These are phyloP conservation scores for Pseudogymnoascus pannorum DNA, from an alignment of 2,329 filamentous ascomycete species.

Conservation along the genomic window DNA sequence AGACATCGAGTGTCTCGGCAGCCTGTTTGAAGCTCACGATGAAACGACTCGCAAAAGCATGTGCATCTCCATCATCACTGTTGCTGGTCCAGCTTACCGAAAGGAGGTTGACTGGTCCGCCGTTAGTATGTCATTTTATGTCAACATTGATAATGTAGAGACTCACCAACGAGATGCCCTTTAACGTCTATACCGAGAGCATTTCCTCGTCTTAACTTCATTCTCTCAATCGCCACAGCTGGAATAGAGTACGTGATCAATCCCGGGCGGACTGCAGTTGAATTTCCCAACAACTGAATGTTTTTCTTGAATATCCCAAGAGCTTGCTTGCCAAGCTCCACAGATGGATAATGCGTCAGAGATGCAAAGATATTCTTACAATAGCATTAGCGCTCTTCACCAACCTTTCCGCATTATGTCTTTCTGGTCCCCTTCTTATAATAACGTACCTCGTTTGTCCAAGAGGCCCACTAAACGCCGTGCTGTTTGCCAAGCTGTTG, in stretches of 20 bases:
- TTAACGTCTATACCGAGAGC: constrained; percentile 18
- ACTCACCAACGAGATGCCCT: constrained; percentile 15
- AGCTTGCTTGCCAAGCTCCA: neutral
- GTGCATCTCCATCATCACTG: neutral
- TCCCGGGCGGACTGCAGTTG: constrained; percentile 13
- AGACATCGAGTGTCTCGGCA: constrained; percentile 4
- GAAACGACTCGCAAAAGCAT: neutral
- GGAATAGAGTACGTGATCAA: constrained; percentile 16
- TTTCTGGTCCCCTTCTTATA: neutral
- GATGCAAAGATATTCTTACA: neutral
- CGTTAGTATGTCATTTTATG: neutral
- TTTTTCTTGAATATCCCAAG: constrained; percentile 5
- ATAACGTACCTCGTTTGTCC: neutral
- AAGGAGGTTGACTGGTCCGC: neutral
- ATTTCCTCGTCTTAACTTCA: constrained; percentile 19
- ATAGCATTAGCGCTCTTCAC: neutral
- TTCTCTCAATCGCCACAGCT: constrained; percentile 13
- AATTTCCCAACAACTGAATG: constrained; percentile 11
- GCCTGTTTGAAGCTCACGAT: neutral
- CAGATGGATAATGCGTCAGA: neutral
- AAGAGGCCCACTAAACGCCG: neutral
- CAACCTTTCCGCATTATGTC: neutral
- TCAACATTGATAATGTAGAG: neutral
- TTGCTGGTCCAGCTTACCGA: neutral
- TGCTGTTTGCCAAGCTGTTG: neutral